Percentiles rank a stretch among this genome's conserved stretches.
These are phyloP conservation scores for Dissophora ornata DNA, from an alignment of 192 early-diverging fungal genomes.

Conservation along the genomic window DNA sequence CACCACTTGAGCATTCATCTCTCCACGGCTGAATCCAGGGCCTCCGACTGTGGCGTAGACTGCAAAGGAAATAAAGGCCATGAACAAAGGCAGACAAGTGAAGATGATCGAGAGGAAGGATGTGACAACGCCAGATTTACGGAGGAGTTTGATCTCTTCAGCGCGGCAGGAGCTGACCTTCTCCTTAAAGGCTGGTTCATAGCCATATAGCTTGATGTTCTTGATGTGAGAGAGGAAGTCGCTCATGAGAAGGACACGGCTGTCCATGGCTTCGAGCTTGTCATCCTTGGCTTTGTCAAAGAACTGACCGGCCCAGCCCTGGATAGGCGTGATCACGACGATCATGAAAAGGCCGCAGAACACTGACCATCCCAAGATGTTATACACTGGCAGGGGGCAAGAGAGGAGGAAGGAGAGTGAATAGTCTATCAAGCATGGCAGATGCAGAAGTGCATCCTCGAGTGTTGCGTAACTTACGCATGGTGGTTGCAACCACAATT, in stretches of 20 bases:
- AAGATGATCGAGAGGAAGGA: slow-evolving; percentile 28
- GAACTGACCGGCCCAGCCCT: slow-evolving; percentile 15
- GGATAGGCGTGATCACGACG: slow-evolving; percentile 21
- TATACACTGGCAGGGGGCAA: slow-evolving; percentile 12
- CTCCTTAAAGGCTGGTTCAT: slow-evolving; percentile 18
- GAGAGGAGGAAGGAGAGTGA: no score
- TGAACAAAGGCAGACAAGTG: slow-evolving; percentile 30
- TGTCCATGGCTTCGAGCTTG: slow-evolving; percentile 22
- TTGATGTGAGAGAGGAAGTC: slow-evolving; percentile 38
- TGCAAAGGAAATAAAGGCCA: slow-evolving; percentile 35
- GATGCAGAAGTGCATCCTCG: no score
- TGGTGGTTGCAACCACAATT: slow-evolving; percentile 3
- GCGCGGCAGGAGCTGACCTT: slow-evolving; percentile 14
- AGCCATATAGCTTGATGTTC: slow-evolving; percentile 39
- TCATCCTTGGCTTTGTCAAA: slow-evolving; percentile 16
- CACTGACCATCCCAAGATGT: slow-evolving; percentile 28
- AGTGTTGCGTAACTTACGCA: slow-evolving; percentile 19
- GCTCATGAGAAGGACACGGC: slow-evolving; percentile 32
- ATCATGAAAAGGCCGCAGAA: slow-evolving; percentile 18
- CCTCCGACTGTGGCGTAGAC: slow-evolving; percentile 37
- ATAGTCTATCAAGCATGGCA: background rate
- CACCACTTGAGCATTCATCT: slow-evolving; percentile 71
- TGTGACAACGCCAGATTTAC: slow-evolving; percentile 15
- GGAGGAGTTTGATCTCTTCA: slow-evolving; percentile 17
- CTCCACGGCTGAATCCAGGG: slow-evolving; percentile 23